Evolutionary conservation across 805 yeast species (phyloP).

Genomic region (Hanseniaspora taiwanica): DNA sequence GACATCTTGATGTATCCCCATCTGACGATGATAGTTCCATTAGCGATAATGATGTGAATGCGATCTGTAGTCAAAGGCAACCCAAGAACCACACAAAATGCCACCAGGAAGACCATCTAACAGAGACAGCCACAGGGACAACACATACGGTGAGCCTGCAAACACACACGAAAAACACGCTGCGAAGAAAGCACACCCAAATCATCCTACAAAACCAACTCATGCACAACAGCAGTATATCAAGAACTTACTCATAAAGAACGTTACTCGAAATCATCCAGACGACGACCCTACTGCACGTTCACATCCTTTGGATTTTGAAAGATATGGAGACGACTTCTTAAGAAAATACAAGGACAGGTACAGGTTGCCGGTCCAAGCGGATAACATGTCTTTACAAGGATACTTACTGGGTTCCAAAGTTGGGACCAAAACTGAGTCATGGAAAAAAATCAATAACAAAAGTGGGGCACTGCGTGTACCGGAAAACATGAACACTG

Average conservation of each 20-base stretch:
- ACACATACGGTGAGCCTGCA: neutral
- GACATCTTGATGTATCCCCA: neutral
- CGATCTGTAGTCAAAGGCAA: neutral
- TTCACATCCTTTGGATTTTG: constrained; percentile 57
- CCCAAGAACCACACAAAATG: neutral
- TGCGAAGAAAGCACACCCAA: neutral
- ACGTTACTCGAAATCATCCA: constrained; percentile 66
- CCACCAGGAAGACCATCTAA: neutral
- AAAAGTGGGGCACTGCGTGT: constrained; percentile 1
- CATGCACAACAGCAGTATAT: constrained; percentile 52
- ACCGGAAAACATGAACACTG: constrained; percentile 8
- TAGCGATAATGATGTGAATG: neutral
- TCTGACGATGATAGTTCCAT: neutral
- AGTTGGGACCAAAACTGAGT: constrained; percentile 57
- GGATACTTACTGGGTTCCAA: constrained; percentile 61
- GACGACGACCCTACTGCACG: constrained; percentile 35
- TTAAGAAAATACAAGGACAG: constrained; percentile 56
- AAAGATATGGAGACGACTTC: constrained; percentile 43
- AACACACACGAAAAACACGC: neutral
- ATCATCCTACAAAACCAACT: constrained; percentile 28
- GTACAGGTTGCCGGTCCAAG: constrained; percentile 37
- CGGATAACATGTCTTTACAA: constrained; percentile 48
- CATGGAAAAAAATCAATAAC: constrained; percentile 15
- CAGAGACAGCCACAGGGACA: constrained; percentile 1
- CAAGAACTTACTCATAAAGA: constrained; percentile 51